phyloP scores from a whole-genome alignment of 2,329 filamentous ascomycete genomes.

The Fusarium udum region DNA sequence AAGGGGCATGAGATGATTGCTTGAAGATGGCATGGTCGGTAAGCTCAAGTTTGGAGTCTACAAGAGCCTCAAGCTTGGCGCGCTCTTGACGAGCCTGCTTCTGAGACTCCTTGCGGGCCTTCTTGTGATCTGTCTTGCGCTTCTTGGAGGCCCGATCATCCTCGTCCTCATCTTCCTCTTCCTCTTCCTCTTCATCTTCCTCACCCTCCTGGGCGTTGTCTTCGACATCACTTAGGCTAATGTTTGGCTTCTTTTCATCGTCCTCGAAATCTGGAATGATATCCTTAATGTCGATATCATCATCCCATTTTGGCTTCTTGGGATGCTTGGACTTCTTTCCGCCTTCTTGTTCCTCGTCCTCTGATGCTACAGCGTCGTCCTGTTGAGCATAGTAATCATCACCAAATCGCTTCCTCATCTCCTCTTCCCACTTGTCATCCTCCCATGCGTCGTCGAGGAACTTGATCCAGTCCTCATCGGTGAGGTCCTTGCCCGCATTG shows the following conservation, averaged over 20 bases:
- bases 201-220: constrained; percentile 49
- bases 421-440: constrained; percentile 86
- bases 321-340: constrained; percentile 56
- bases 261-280: constrained; percentile 87
- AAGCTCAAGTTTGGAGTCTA: constrained; percentile 83
- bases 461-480: constrained; percentile 83
- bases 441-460: constrained; percentile 91
- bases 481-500: constrained; percentile 69
- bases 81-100: constrained; percentile 83
- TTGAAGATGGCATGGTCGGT: constrained; percentile 70
- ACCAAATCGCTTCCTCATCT: constrained; percentile 89
- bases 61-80: constrained; percentile 83
- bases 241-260: constrained; percentile 60
- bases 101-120: constrained; percentile 67
- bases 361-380: constrained; percentile 71
- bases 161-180: constrained; percentile 53
- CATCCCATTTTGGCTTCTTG: constrained; percentile 82
- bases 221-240: constrained; percentile 62
- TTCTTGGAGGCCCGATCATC: constrained; percentile 62
- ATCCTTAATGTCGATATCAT: constrained; percentile 97
- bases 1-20: constrained; percentile 52
- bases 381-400: constrained; percentile 89
- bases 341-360: constrained; percentile 68
- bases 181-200: constrained; percentile 44
- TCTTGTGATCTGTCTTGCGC: constrained; percentile 70